Evolutionary conservation across 805 yeast species (phyloP).

Genomic region (Barnettozyma salicaria): DNA sequence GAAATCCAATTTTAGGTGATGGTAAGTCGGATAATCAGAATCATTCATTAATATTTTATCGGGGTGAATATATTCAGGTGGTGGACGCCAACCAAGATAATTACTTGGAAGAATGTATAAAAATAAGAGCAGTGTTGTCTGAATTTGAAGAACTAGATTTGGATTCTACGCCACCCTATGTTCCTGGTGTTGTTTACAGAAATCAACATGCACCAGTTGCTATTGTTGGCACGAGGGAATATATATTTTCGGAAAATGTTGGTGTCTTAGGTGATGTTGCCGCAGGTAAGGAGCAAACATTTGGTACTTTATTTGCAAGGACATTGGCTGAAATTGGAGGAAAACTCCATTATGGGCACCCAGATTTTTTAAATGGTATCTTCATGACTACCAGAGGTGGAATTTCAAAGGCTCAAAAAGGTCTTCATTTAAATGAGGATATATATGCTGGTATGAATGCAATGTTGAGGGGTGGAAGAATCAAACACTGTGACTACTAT

Average conservation of each 20-base stretch:
- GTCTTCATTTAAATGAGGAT: conserved; percentile 89
- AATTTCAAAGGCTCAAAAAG: conserved; percentile 89
- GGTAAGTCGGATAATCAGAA: conserved; percentile 97
- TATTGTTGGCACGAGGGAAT: conserved; percentile 91
- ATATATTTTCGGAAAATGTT: conserved; percentile 85
- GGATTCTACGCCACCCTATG: conserved; percentile 45
- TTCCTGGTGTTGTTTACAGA: conserved; percentile 48
- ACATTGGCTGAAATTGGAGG: conserved; percentile 93
- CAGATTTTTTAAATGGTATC: conserved; percentile 85
- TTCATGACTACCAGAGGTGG: conserved; percentile 97
- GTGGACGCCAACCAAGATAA: conserved; percentile 97
- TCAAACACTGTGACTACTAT: conserved; percentile 91
- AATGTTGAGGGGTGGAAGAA: conserved; percentile 81
- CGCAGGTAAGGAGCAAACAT: conserved; percentile 96
- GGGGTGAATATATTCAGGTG: conserved; percentile 94
- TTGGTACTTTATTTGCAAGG: conserved; percentile 92
- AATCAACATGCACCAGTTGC: conserved; percentile 60
- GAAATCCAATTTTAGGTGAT: conserved; percentile 93
- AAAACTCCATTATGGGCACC: conserved; percentile 93
- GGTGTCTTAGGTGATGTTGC: conserved; percentile 95
- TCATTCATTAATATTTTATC: conserved; percentile 73
- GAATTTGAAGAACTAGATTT: conserved; percentile 81
- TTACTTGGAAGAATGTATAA: conserved; percentile 88
- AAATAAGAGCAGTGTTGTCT: conserved; percentile 78
- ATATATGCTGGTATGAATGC: conserved; percentile 96